These are phyloP conservation scores for Populus trichocarpa DNA, from an alignment of 441 rosid species.

Conservation along the genomic window DNA sequence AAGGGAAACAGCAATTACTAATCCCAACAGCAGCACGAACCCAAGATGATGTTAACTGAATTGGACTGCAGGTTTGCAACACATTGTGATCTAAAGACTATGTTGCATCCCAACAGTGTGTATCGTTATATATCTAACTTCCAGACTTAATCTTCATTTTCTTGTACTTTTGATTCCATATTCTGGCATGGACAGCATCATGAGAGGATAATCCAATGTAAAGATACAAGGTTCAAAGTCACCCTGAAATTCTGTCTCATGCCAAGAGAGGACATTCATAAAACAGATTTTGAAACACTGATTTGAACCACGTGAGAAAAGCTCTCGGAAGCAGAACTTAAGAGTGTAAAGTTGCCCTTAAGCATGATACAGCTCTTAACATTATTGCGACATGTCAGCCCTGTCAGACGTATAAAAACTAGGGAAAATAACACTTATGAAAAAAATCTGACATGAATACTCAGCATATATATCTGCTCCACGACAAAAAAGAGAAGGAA, in stretches of 20 bases:
- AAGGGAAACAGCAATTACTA: no score
- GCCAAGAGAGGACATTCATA: no score
- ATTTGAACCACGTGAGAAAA: not conserved
- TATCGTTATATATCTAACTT: not conserved
- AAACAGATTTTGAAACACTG: no score
- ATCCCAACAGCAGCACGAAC: no score
- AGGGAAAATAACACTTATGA: not conserved
- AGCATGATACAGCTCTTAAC: slow-evolving; percentile 1
- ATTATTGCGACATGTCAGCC: not conserved
- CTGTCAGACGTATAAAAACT: not conserved
- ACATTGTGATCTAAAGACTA: no score
- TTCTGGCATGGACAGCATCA: no score
- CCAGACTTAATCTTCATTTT: not conserved
- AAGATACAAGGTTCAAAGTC: not conserved
- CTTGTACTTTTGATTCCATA: not conserved
- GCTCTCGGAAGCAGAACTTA: not conserved
- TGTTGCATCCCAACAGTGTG: no score
- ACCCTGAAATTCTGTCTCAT: no score
- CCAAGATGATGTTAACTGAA: no score
- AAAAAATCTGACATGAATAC: not conserved
- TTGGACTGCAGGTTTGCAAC: no score
- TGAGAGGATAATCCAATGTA: not conserved
- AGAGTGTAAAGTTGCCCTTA: not conserved
- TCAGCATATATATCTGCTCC: not conserved
- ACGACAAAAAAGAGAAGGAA: not conserved